These are phyloP conservation scores for Syncephalastrum racemosum DNA, from an alignment of 371 early-diverging fungal genomes.

Conservation along the genomic window DNA sequence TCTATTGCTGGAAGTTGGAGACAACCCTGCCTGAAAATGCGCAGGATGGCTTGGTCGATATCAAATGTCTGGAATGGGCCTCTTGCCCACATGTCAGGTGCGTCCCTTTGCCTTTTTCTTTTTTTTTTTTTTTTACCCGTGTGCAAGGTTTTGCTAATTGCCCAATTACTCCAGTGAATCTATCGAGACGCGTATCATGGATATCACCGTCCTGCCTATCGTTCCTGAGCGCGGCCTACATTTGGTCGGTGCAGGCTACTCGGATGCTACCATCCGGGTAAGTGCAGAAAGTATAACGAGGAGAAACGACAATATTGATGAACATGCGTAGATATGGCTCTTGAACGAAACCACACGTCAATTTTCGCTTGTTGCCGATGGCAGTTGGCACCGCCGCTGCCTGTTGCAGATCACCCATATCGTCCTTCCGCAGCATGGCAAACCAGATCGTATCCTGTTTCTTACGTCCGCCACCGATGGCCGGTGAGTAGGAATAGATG, in stretches of 20 bases:
- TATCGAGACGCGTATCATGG: slow-evolving; percentile 63
- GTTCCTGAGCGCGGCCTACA: slow-evolving; percentile 39
- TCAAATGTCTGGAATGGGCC: slow-evolving; percentile 55
- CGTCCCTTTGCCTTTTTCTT: slow-evolving; percentile 9
- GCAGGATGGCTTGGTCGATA: slow-evolving; percentile 7
- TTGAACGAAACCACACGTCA: slow-evolving; percentile 51
- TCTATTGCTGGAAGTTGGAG: slow-evolving; percentile 57
- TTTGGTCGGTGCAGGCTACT: slow-evolving; percentile 58
- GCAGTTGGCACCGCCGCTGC: slow-evolving; percentile 60
- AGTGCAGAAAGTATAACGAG: neutral
- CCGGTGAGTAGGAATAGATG: slow-evolving; percentile 13
- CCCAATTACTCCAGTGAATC: slow-evolving; percentile 29
- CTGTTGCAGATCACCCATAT: slow-evolving; percentile 55
- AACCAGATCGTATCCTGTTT: slow-evolving; percentile 40
- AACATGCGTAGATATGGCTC: slow-evolving; percentile 37
- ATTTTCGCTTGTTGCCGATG: slow-evolving; percentile 53
- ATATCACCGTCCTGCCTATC: slow-evolving; percentile 44
- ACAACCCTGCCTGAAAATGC: slow-evolving; percentile 4
- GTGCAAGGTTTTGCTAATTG: neutral
- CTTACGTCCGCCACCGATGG: slow-evolving; percentile 65
- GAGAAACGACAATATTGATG: neutral
- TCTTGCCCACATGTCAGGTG: slow-evolving; percentile 48
- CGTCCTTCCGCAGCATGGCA: slow-evolving; percentile 7
- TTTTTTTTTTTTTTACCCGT: slow-evolving; percentile 16
- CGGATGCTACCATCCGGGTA: slow-evolving; percentile 59